These are phyloP conservation scores for Collybiopsis luxurians DNA, from an alignment of 768 basidiomycete genomes.

Conservation along the genomic window DNA sequence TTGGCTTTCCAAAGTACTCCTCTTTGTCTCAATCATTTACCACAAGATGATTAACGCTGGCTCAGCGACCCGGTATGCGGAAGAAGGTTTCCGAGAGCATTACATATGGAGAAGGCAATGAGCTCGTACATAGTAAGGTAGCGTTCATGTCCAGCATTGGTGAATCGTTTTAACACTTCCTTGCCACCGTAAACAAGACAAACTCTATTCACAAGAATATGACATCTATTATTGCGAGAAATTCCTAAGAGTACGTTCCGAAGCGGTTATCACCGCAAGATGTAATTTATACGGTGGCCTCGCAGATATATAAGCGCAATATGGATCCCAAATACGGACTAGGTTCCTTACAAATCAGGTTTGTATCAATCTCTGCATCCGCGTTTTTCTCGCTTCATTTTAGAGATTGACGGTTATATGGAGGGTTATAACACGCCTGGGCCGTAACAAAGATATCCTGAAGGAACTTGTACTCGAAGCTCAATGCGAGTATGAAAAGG, in stretches of 20 bases:
- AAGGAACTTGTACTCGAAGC: slow-evolving; percentile 86
- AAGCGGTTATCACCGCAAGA: not conserved
- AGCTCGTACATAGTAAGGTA: slow-evolving; percentile 71
- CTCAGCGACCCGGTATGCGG: slow-evolving; percentile 82
- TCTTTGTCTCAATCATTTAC: slow-evolving; percentile 8
- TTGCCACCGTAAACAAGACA: slow-evolving; percentile 21
- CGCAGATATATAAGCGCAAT: slow-evolving; percentile 76
- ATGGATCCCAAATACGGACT: slow-evolving; percentile 76
- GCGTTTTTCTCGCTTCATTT: slow-evolving; percentile 15
- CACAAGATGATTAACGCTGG: slow-evolving; percentile 13
- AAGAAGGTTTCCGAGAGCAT: no score
- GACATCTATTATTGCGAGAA: slow-evolving; percentile 88
- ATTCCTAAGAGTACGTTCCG: slow-evolving; percentile 70
- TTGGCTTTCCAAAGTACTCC: slow-evolving; percentile 75
- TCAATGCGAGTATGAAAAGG: slow-evolving; percentile 86
- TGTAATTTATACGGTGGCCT: not conserved
- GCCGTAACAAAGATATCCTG: slow-evolving; percentile 83
- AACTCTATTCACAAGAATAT: slow-evolving; percentile 88
- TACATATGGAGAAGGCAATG: slow-evolving; percentile 54
- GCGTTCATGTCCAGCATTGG: slow-evolving; percentile 86
- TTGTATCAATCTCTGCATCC: slow-evolving; percentile 1
- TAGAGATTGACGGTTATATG: slow-evolving; percentile 7
- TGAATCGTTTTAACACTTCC: slow-evolving; percentile 30
- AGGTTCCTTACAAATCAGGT: slow-evolving; percentile 82
- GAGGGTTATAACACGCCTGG: slow-evolving; percentile 89